Evolutionary conservation across 176 grass and related monocot species (phyloP), one percentile per base, ranked within the genome.

Genomic region (Coix lacrymajobi): DNA sequence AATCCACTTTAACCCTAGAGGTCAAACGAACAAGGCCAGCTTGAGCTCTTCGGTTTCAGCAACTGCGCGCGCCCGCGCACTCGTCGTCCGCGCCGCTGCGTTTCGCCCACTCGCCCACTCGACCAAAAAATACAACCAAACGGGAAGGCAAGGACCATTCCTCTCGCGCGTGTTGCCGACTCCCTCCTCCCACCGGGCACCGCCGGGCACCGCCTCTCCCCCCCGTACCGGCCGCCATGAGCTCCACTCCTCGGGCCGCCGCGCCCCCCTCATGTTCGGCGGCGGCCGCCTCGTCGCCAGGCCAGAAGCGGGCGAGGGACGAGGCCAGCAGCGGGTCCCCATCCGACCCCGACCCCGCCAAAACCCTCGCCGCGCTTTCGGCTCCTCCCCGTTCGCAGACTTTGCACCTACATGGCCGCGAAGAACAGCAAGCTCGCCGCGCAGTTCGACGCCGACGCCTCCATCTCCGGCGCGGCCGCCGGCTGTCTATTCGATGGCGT

Each of bases 401-500:
- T 93, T 93, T 49, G 79, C 78, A 88, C 79, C 66, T 93, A 93
- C 75, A 90, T 93, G 91, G 24, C 70, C 63, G 82, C 86, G 37
- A 93, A 93, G 91, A 90, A 90, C 69, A 84, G 79, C 51, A 93
- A 93, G 83, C 88, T 93, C 69, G 25, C 78, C 13, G 91, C 85
- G 24, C 91, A 90, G 78, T 93, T 90, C 79, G 62, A 90, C 14
- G 88, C 88, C 44, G 85, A 87, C 52, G 87, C 81, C 9, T 66
- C 80, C 52, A 38, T 28, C 24, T 85, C 86, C 20, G 66, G 38
- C 8, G 51, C 74, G 9, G 74, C 2, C 5, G 7, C 76, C 15
- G 87, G 79, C 10, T 81, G 68, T 17, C 64, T 94, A 24, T 94
- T 94, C 49, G 61, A 63, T 1, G 92, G 92, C 17, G 84, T 94